phyloP scores from a whole-genome alignment of 768 basidiomycete genomes.

The Crassisporium funariophilum region DNA sequence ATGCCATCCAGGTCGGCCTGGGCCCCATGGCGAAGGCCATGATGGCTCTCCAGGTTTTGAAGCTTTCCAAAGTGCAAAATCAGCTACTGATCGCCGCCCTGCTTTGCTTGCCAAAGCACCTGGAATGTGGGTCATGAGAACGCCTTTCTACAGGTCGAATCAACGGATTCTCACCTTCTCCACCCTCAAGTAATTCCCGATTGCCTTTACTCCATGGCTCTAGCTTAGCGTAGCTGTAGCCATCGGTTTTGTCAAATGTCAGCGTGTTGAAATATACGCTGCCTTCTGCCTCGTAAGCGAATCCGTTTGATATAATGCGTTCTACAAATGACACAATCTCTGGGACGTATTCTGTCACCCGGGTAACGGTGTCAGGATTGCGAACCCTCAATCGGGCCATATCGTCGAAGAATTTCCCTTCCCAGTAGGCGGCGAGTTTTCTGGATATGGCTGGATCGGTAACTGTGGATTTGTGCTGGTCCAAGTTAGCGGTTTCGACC shows the following conservation, averaged over 20 bases:
- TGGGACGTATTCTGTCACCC: slow-evolving; percentile 96
- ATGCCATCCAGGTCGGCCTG: slow-evolving; percentile 97
- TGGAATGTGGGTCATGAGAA: slow-evolving; percentile 16
- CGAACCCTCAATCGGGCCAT: slow-evolving; percentile 89
- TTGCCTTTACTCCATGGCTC: slow-evolving; percentile 98
- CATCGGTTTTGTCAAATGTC: slow-evolving; percentile 74
- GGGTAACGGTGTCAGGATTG: slow-evolving; percentile 87
- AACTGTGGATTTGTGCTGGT: slow-evolving; percentile 75
- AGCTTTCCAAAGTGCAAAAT: slow-evolving; percentile 98
- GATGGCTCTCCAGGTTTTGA: slow-evolving; percentile 95
- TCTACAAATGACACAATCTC: slow-evolving; percentile 92
- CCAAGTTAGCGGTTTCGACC: slow-evolving; percentile 7
- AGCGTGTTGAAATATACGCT: slow-evolving; percentile 92
- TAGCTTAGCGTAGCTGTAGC: slow-evolving; percentile 89
- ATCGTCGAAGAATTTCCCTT: slow-evolving; percentile 85
- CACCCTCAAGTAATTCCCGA: slow-evolving; percentile 83
- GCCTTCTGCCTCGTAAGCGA: slow-evolving; percentile 66
- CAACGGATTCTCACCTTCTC: slow-evolving; percentile 73
- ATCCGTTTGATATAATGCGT: slow-evolving; percentile 83
- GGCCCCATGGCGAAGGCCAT: slow-evolving; percentile 96
- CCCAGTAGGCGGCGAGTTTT: slow-evolving; percentile 84
- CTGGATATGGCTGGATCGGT: slow-evolving; percentile 87
- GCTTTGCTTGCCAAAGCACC: slow-evolving; percentile 45
- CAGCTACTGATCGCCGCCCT: slow-evolving; percentile 79
- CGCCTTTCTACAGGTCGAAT: background rate